phyloP scores from a whole-genome alignment of 805 yeast genomes.

The Clavispora fructus region DNA sequence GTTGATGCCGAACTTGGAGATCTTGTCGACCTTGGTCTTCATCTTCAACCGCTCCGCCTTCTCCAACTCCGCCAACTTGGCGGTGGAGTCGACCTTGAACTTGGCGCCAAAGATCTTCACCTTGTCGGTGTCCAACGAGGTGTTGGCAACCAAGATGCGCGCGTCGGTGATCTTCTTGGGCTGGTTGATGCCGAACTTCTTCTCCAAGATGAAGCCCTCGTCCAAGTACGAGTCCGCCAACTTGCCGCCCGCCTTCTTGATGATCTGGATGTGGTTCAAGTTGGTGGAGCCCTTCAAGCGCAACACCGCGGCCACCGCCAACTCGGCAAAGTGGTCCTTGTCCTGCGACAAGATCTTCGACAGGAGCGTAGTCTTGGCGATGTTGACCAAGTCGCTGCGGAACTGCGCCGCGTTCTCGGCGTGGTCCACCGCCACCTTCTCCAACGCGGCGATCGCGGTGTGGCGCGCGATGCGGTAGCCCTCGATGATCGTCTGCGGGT shows the following conservation, averaged over 20 bases:
- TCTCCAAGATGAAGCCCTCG: constrained; percentile 90
- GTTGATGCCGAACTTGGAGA: constrained; percentile 79
- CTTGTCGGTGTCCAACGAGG: constrained; percentile 95
- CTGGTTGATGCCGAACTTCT: constrained; percentile 91
- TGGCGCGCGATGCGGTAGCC: constrained; percentile 87
- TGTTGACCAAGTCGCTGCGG: constrained; percentile 72
- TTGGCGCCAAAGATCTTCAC: constrained; percentile 97
- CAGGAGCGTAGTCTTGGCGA: constrained; percentile 90
- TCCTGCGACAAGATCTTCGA: constrained; percentile 95
- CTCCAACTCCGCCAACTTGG: constrained; percentile 90
- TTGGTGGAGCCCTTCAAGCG: constrained; percentile 83
- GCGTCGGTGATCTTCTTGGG: constrained; percentile 82
- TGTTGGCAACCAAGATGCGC: constrained; percentile 85
- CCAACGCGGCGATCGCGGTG: constrained; percentile 81
- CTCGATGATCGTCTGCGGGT: constrained; percentile 95
- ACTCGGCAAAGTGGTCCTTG: constrained; percentile 78
- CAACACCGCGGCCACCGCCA: constrained; percentile 92
- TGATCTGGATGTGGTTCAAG: constrained; percentile 86
- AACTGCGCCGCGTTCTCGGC: constrained; percentile 53
- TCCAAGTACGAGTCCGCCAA: constrained; percentile 88
- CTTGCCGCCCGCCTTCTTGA: constrained; percentile 91
- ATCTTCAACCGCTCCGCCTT: constrained; percentile 91
- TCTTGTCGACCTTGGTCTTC: constrained; percentile 84
- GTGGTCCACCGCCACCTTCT: constrained; percentile 70
- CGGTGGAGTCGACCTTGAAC: constrained; percentile 91